phyloP scores from a whole-genome alignment of 768 basidiomycete genomes.

The Rhizopogon salebrosus region DNA sequence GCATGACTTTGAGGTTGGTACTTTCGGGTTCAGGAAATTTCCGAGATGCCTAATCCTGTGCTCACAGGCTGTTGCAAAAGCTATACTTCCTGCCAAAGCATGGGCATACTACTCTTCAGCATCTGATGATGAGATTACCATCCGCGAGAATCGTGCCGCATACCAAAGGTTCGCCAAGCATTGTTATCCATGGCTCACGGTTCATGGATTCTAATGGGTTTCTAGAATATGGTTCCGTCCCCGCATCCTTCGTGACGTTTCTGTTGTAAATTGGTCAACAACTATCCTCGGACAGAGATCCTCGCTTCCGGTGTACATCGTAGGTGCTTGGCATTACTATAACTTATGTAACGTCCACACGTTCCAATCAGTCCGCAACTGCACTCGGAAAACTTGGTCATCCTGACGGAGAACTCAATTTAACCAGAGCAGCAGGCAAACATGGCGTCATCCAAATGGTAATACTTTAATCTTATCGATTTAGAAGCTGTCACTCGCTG shows the following conservation, averaged over 20 bases:
- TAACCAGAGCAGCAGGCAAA: slow-evolving; percentile 86
- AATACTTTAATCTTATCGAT: neutral
- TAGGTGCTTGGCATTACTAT: slow-evolving; percentile 22
- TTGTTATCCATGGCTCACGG: neutral
- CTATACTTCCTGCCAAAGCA: slow-evolving; percentile 78
- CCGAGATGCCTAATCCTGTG: slow-evolving; percentile 5
- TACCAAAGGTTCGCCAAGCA: slow-evolving; percentile 65
- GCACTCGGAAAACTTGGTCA: slow-evolving; percentile 93
- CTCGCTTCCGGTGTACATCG: slow-evolving; percentile 79
- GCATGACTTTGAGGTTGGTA: slow-evolving; percentile 86
- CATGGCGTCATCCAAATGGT: slow-evolving; percentile 75
- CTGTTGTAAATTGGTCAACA: slow-evolving; percentile 81
- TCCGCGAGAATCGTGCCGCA: slow-evolving; percentile 84
- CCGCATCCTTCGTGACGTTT: slow-evolving; percentile 78
- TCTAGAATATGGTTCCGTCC: slow-evolving; percentile 88
- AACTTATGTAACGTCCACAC: slow-evolving; percentile 3
- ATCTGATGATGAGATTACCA: slow-evolving; percentile 91
- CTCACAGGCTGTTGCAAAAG: slow-evolving; percentile 72
- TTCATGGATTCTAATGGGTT: neutral
- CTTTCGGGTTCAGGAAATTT: neutral
- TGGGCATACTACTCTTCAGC: slow-evolving; percentile 99
- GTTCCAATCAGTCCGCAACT: slow-evolving; percentile 68
- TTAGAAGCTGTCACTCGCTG: neutral
- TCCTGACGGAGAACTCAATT: slow-evolving; percentile 88
- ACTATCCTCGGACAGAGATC: slow-evolving; percentile 72